Percentiles rank a stretch among this genome's conserved stretches.
Conservation (phyloP, 805 yeast genomes). For the Monosporozyma unispora region DNA sequence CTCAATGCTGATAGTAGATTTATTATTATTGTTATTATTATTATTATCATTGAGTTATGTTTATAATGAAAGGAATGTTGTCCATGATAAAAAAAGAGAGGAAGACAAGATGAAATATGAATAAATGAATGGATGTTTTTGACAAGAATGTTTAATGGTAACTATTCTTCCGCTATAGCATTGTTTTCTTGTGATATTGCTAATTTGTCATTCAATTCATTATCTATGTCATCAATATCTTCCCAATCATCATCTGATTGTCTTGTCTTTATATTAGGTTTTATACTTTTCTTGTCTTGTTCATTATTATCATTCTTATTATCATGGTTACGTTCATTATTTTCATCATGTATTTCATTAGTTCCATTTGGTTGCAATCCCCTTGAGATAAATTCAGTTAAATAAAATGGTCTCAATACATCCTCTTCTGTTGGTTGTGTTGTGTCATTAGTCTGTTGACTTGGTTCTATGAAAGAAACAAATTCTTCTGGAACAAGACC, state of each 20-base stretch:
- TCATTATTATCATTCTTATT: neutral
- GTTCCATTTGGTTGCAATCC: slow-evolving; percentile 13
- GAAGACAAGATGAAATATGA: neutral
- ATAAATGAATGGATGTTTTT: neutral
- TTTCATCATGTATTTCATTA: slow-evolving; percentile 10
- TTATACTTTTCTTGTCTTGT: neutral
- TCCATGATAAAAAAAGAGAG: neutral
- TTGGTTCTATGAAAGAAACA: slow-evolving; percentile 42
- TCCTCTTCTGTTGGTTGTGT: slow-evolving; percentile 12
- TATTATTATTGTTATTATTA: too few species aligned
- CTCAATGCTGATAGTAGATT: neutral
- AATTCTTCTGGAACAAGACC: slow-evolving; percentile 95
- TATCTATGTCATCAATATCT: slow-evolving; percentile 35
- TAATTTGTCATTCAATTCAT: slow-evolving; percentile 18
- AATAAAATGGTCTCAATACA: slow-evolving; percentile 39
- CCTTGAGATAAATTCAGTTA: slow-evolving; percentile 29
- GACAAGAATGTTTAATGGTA: too few species aligned
- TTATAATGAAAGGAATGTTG: neutral
- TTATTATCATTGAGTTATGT: neutral
- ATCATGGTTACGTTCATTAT: slow-evolving; percentile 9
- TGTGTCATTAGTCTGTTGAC: neutral
- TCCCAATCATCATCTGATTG: slow-evolving; percentile 25
- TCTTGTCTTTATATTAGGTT: neutral
- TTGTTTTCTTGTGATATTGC: slow-evolving; percentile 19
- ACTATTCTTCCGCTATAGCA: neutral